Conservation (phyloP, 148 eudicot genomes). For the Persicaria tinctoria region DNA sequence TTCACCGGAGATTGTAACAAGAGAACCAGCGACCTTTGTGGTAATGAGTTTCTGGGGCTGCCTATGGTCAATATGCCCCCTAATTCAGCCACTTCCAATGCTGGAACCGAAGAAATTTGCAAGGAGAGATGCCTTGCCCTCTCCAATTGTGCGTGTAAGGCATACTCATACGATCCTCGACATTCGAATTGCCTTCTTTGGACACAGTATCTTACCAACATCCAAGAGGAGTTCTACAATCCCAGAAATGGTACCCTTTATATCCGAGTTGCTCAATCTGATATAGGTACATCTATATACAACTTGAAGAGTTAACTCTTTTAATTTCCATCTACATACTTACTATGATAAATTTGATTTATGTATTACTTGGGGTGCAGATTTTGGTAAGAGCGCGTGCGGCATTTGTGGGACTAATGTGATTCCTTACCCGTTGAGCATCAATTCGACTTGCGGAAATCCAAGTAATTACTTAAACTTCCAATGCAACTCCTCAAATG, state of each 20-base stretch:
- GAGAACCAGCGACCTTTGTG: not conserved
- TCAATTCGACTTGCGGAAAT: not conserved
- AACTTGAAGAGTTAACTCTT: not conserved
- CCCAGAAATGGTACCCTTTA: not conserved
- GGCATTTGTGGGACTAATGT: slow-evolving; percentile 3
- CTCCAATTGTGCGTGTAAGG: not conserved
- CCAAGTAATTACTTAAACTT: not conserved
- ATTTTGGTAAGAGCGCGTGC: not conserved
- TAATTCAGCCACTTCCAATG: not conserved
- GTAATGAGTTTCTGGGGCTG: not conserved
- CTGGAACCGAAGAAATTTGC: not conserved
- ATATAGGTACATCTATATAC: not conserved
- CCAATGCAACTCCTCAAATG: not conserved
- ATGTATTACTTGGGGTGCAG: not conserved
- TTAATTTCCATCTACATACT: not conserved
- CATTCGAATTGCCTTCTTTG: not conserved
- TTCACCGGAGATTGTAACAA: not conserved
- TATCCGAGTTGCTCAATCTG: not conserved
- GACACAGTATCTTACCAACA: not conserved
- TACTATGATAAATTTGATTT: too few relatives aligned
- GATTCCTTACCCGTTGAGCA: slow-evolving; percentile 1
- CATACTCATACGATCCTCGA: not conserved
- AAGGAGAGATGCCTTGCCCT: not conserved
- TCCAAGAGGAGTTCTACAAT: slow-evolving; percentile 3
- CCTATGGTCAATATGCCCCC: not conserved